Evolutionary conservation across 352 stramenopile genomes (phyloP), one percentile per base, ranked within the genome.

Genomic region (Pythium utonaiense): DNA sequence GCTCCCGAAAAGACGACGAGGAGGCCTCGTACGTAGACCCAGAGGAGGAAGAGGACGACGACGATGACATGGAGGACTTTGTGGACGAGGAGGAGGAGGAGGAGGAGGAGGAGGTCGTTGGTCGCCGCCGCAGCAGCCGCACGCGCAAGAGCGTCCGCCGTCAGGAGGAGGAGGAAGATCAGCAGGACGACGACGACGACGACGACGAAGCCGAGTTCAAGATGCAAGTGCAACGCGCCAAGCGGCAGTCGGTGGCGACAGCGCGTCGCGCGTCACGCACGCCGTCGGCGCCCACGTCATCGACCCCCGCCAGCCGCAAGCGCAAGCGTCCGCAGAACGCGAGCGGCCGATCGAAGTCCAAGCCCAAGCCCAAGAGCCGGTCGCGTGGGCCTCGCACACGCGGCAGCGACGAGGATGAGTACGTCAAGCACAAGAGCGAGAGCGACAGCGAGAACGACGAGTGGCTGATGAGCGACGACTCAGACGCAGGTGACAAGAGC

Each of bases 61-160:
- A 52, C 33, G 67, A 69, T 25, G 63, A 65, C 22, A 41, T 57
- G 42, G 45, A 60, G 3, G 61, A 65, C 4, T 60, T 53, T 38
- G 63, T 71, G 4, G 59, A 65, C 1, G 49, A 54, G 1, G 59
- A 58, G 0, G 44, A 55, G 19, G 45, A 64, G 13, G 62, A 56
- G 1, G 59, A 74, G 4, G 60, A 71, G 0, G 53, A 64, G 2
- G 59, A 68, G 0, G 42, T 48, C 1, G 60, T 60, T 17, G 49
- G 50, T 45, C 64, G 57, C 10, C 75, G 71, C 48, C 71, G 70
- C 40, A 92, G 78, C 59, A 63, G 64, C 51, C 70, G 55, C 24
- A 34, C 51, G 21, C 66, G 57, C 10, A 61, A 44, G 21, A 52
- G 2, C 21, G 58, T 54, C 16, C 60, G 53, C 40, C 19, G 56